Evolutionary conservation across 352 stramenopile genomes (phyloP).

Genomic region (Globisporangium echinulatum): DNA sequence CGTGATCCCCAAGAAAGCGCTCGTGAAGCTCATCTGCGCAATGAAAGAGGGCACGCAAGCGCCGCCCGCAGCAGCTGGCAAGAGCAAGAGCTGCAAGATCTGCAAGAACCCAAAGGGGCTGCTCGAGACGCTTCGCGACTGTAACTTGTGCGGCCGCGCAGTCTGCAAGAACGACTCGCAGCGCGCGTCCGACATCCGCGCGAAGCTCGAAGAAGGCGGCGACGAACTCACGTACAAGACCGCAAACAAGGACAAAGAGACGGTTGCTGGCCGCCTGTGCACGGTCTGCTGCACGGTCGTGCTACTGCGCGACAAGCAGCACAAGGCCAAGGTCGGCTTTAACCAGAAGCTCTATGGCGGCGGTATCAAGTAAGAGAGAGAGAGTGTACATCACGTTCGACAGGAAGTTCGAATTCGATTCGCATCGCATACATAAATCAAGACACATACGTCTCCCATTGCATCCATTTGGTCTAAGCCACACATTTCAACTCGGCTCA

Average conservation of each 20-base stretch:
- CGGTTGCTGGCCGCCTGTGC: slow-evolving; percentile 61
- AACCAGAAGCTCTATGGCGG: slow-evolving; percentile 75
- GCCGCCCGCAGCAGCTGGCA: slow-evolving; percentile 45
- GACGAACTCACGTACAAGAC: slow-evolving; percentile 15
- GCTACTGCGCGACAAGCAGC: slow-evolving; percentile 66
- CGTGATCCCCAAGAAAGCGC: slow-evolving; percentile 62
- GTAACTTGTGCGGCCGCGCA: slow-evolving; percentile 62
- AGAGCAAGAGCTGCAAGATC: slow-evolving; percentile 56
- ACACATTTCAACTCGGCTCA: too few relatives aligned
- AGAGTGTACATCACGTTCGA: background rate
- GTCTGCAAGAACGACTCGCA: slow-evolving; percentile 84
- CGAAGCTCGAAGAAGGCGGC: slow-evolving; percentile 28
- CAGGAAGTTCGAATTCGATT: too few relatives aligned
- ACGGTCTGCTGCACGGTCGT: slow-evolving; percentile 74
- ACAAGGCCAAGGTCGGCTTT: slow-evolving; percentile 66
- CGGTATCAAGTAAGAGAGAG: slow-evolving; percentile 37
- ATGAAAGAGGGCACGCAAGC: slow-evolving; percentile 76
- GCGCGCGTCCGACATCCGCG: slow-evolving; percentile 65
- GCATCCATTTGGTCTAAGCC: too few relatives aligned
- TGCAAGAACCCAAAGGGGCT: slow-evolving; percentile 74
- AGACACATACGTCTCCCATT: too few relatives aligned
- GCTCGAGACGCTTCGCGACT: slow-evolving; percentile 71
- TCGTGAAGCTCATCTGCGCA: slow-evolving; percentile 70
- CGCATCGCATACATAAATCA: too few relatives aligned
- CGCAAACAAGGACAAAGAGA: slow-evolving; percentile 35